Conservation (phyloP, 345 rosid genomes). For the Camelina laxa region DNA sequence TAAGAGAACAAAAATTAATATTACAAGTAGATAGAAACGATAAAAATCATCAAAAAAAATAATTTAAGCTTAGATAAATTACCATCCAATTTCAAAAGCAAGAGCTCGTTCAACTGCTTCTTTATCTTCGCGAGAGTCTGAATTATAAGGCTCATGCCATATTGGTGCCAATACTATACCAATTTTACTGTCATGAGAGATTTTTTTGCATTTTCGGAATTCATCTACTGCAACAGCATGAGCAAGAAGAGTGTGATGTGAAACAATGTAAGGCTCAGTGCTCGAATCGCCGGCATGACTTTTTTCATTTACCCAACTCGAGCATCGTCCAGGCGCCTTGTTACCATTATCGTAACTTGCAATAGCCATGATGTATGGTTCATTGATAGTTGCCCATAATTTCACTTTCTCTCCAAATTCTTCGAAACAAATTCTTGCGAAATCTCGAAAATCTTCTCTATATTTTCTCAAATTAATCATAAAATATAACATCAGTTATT, state of each 20-base stretch:
- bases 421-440: conserved; percentile 45
- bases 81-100: conserved; percentile 39
- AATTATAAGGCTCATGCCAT: conserved; percentile 40
- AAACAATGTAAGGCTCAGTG: conserved; percentile 42
- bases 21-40: neutral
- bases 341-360: conserved; percentile 43
- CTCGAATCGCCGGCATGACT: conserved; percentile 43
- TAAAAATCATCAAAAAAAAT: neutral
- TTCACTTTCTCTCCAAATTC: conserved; percentile 57
- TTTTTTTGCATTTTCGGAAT: conserved; percentile 36
- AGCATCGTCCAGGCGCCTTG: conserved; percentile 47
- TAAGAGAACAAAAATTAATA: neutral
- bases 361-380: conserved; percentile 42
- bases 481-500: neutral
- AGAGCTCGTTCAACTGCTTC: conserved; percentile 40
- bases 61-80: neutral
- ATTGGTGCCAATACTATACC: conserved; percentile 40
- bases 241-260: conserved; percentile 42
- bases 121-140: conserved; percentile 20
- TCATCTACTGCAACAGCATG: conserved; percentile 47
- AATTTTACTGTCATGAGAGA: conserved; percentile 21
- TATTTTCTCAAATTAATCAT: neutral
- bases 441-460: conserved; percentile 56
- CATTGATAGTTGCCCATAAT: conserved; percentile 58
- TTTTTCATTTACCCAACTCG: conserved; percentile 28